Evolutionary conservation across 2,329 filamentous ascomycete genomes (phyloP).

Genomic region (Fusarium aywerte): DNA sequence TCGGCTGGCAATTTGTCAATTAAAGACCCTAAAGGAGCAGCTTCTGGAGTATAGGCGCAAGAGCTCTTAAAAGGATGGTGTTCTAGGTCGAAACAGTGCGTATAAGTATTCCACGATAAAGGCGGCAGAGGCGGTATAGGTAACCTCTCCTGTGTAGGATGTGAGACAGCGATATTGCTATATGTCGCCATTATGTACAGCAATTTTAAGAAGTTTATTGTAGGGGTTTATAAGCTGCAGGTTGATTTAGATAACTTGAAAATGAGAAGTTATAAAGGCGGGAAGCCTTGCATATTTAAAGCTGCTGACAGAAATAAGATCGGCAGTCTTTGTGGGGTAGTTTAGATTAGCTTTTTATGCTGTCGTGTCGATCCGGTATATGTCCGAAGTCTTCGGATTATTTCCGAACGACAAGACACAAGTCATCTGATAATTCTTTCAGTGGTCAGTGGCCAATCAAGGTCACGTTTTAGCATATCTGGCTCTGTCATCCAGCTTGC

Average conservation of each 20-base stretch:
- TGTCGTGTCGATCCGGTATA: neutral
- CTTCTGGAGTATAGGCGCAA: constrained; percentile 4
- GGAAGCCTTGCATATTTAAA: neutral
- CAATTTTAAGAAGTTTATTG: neutral
- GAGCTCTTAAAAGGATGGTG: neutral
- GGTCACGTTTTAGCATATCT: neutral
- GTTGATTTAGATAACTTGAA: fast-evolving
- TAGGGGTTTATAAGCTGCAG: no score
- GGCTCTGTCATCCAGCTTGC: neutral
- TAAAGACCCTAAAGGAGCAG: neutral
- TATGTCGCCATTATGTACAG: neutral
- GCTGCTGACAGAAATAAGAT: neutral
- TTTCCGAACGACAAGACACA: no score
- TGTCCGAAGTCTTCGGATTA: neutral
- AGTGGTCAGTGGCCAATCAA: neutral
- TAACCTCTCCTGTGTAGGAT: neutral
- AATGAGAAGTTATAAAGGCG: neutral
- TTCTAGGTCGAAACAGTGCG: constrained; percentile 11
- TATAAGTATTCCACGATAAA: constrained; percentile 1
- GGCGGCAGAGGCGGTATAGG: fast-evolving
- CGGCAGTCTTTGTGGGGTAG: neutral
- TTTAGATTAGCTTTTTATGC: no score
- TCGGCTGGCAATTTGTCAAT: neutral
- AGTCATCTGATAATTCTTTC: no score
- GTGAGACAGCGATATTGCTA: neutral